Evolutionary conservation across 2,329 filamentous ascomycete genomes (phyloP).

Genomic region (Aspergillus quadricinctus): DNA sequence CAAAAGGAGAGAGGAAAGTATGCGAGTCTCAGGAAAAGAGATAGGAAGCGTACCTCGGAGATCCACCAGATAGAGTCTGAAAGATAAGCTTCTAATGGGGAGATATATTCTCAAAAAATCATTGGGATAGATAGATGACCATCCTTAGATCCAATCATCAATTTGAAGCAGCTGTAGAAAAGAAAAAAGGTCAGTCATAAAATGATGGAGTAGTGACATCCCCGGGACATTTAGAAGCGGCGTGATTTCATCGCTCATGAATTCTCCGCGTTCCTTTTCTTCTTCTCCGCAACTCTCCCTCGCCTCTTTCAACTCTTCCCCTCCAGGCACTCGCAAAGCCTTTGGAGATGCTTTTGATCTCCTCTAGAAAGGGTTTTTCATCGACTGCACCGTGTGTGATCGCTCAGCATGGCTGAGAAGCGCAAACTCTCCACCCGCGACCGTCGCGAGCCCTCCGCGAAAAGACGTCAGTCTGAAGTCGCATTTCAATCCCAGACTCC

Average conservation of each 20-base stretch:
- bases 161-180: not conserved
- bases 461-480: slow-evolving; percentile 40
- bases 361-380: not conserved
- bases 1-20: not conserved
- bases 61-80: not conserved
- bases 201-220: not conserved
- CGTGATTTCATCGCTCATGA: not conserved
- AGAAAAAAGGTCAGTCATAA: not conserved
- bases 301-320: not conserved
- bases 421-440: slow-evolving; percentile 41
- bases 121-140: not conserved
- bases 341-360: slow-evolving; percentile 7
- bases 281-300: not conserved
- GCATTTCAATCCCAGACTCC: slow-evolving; percentile 27
- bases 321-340: not conserved
- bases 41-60: not conserved
- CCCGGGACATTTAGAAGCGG: not conserved
- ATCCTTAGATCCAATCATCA: not conserved
- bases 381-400: not conserved
- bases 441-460: slow-evolving; percentile 41
- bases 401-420: slow-evolving; percentile 37
- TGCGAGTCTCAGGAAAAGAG: no score
- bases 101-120: not conserved
- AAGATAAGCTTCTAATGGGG: not conserved
- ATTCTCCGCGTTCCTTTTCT: not conserved